Evolutionary conservation across 2,329 filamentous ascomycete genomes (phyloP).

Genomic region (Ascochyta pisi): DNA sequence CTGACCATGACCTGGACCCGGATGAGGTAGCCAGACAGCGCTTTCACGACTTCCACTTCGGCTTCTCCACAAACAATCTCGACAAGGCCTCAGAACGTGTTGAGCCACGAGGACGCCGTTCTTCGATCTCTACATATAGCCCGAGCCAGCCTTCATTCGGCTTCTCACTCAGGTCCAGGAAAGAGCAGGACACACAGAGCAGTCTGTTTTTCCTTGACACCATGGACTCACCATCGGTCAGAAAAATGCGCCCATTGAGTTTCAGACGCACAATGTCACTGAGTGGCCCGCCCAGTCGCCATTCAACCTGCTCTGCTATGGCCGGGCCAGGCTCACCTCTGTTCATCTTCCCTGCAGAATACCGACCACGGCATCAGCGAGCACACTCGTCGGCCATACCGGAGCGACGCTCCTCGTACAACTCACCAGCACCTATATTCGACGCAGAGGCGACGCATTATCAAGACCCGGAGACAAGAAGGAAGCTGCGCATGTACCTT

Average conservation of each 20-base stretch:
- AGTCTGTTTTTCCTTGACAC: slow-evolving; percentile 34
- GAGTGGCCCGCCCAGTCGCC: slow-evolving; percentile 68
- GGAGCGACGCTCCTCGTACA: slow-evolving; percentile 38
- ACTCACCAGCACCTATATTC: slow-evolving; percentile 38
- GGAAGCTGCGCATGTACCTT: slow-evolving; percentile 84
- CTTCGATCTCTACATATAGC: slow-evolving; percentile 28
- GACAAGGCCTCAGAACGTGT: slow-evolving; percentile 13
- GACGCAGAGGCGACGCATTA: slow-evolving; percentile 83
- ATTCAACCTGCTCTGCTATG: slow-evolving; percentile 54
- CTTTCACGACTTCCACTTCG: slow-evolving; percentile 44
- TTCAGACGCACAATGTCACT: slow-evolving; percentile 69
- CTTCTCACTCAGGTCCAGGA: slow-evolving; percentile 19
- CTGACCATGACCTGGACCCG: slow-evolving; percentile 10
- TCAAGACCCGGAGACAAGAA: slow-evolving; percentile 84
- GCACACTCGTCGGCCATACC: slow-evolving; percentile 39
- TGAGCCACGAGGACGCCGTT: slow-evolving; percentile 27
- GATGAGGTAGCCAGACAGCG: slow-evolving; percentile 34
- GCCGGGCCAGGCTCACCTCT: slow-evolving; percentile 54
- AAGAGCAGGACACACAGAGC: slow-evolving; percentile 26
- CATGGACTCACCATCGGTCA: slow-evolving; percentile 27
- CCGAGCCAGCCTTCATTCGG: slow-evolving; percentile 24
- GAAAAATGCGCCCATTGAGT: slow-evolving; percentile 55
- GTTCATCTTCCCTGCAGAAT: slow-evolving; percentile 27
- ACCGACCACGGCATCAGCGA: slow-evolving; percentile 41
- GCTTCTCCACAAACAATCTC: slow-evolving; percentile 26